phyloP scores from a whole-genome alignment of 805 yeast genomes.

The Candida caryicola region DNA sequence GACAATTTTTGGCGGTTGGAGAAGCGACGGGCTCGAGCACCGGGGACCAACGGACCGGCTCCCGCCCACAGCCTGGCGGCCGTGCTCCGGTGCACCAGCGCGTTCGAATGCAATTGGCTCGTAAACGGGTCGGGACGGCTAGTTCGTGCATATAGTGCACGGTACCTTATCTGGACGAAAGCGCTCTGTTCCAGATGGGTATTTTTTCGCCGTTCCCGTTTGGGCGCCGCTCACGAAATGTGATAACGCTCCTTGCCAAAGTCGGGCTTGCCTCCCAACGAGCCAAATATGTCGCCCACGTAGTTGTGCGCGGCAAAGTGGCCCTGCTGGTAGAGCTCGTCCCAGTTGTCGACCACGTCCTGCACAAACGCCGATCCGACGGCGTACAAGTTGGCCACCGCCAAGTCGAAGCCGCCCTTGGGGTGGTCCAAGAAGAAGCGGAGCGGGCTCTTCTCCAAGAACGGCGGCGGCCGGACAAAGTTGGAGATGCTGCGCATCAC shows the following conservation, averaged over 20 bases:
- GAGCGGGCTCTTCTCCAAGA: slow-evolving; percentile 41
- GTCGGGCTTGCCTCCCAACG: slow-evolving; percentile 46
- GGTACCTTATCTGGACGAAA: too few relatives aligned
- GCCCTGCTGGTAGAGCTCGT: slow-evolving; percentile 25
- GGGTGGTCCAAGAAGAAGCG: slow-evolving; percentile 47
- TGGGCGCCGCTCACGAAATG: background rate
- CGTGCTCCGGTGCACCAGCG: too few relatives aligned
- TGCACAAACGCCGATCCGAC: slow-evolving; percentile 55
- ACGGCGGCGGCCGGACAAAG: slow-evolving; percentile 52
- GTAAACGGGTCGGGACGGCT: too few relatives aligned
- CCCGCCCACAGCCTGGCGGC: too few relatives aligned
- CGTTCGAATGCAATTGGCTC: too few relatives aligned
- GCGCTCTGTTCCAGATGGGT: too few relatives aligned
- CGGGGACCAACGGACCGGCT: too few relatives aligned
- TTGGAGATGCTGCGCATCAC: slow-evolving; percentile 61
- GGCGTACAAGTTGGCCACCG: slow-evolving; percentile 48
- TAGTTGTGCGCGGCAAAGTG: slow-evolving; percentile 48
- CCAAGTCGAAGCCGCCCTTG: slow-evolving; percentile 51
- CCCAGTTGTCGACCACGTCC: slow-evolving; percentile 53
- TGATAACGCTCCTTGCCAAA: slow-evolving; percentile 26
- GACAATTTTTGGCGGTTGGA: too few relatives aligned
- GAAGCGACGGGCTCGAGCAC: too few relatives aligned
- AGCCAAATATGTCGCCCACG: slow-evolving; percentile 58
- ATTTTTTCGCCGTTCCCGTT: too few relatives aligned
- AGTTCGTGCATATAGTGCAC: too few relatives aligned